Conservation (phyloP, 768 basidiomycete species). For the Kwoniella europaea region DNA sequence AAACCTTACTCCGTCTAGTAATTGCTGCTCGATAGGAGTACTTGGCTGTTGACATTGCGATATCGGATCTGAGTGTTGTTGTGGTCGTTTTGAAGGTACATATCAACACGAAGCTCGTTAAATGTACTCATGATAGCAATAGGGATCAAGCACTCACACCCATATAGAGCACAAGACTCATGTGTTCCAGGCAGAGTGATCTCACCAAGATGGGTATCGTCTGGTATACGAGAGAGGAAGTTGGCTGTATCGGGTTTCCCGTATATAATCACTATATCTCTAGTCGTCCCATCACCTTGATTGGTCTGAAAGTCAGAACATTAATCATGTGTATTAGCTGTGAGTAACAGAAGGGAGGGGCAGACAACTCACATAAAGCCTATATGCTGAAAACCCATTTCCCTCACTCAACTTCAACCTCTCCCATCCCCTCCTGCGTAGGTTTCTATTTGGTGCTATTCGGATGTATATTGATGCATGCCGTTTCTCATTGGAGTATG, state of each 20-base stretch:
- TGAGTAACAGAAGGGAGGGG: background rate
- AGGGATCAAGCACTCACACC: constrained; percentile 23
- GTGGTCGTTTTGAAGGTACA: too few relatives aligned
- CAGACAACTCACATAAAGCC: constrained; percentile 18
- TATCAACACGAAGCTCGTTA: too few relatives aligned
- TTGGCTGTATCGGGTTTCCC: constrained; percentile 26
- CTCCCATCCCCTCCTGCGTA: constrained; percentile 15
- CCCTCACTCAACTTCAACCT: constrained; percentile 12
- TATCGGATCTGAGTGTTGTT: constrained; percentile 63
- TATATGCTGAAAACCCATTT: constrained; percentile 1
- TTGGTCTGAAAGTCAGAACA: background rate
- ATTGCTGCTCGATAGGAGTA: constrained; percentile 71
- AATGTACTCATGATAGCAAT: too few relatives aligned
- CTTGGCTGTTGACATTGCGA: constrained; percentile 79
- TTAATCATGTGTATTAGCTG: background rate
- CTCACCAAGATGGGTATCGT: constrained; percentile 71
- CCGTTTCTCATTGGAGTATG: background rate
- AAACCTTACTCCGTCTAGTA: constrained; percentile 73
- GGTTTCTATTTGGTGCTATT: background rate
- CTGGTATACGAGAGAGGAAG: constrained; percentile 65
- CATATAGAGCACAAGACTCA: constrained; percentile 31
- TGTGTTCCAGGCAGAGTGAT: constrained; percentile 75
- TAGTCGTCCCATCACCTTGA: background rate
- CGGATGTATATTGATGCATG: background rate
- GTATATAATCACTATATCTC: constrained; percentile 20